Base-by-base conservation (phyloP, 345 rosid genomes). In the Bruguiera parviflora region DNA sequence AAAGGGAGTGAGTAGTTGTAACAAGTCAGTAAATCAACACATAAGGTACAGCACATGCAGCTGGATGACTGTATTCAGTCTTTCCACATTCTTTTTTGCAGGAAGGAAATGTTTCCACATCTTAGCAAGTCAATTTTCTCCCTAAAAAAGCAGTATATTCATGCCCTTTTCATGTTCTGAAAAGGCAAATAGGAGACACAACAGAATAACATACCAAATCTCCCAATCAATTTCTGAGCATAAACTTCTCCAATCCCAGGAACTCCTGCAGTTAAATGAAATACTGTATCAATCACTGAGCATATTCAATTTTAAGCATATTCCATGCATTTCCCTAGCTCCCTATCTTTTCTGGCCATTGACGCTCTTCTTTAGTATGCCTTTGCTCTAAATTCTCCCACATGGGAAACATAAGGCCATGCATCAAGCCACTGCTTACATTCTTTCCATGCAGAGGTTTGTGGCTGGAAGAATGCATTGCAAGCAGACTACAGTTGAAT, bases 211-310 rank as follows among this genome's bases (percentile, higher is more conserved):
- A 70, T 84, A 91, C 98, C 97, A 77, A 88, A 94, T 82, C 79
- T 85, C 69, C 79, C 71, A 66, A 94, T 86, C 70, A 94, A 78
- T 70, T 89, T 81, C 79, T 89, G 80, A 22, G 96, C 97, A 81
- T 81, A 79, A 64, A 91, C 92, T 62, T 76, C 77, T 65, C 98
- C 98, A 53, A 94, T 88, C 63, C 97, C 98, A 52, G 84, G 86
- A 68, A 91, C 92, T 79, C 97, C 98, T 94, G 87, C 83, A 85
- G 8, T 66, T 24, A 43, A 10, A 43, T 43, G 15, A 43, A 13
- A 11, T 0, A 3, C 4, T 43, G 47, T 43, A 11, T 43, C 18
- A 43, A 49, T 11, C 47, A 43, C 47, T 43, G 25, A 69, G 39
- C 16, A 27, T 3, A 55, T 13, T 55, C 28, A 22, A 55, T 9